These are phyloP conservation scores for Penicillium sp. DNA, from an alignment of 2,329 filamentous ascomycete genomes.

Conservation along the genomic window DNA sequence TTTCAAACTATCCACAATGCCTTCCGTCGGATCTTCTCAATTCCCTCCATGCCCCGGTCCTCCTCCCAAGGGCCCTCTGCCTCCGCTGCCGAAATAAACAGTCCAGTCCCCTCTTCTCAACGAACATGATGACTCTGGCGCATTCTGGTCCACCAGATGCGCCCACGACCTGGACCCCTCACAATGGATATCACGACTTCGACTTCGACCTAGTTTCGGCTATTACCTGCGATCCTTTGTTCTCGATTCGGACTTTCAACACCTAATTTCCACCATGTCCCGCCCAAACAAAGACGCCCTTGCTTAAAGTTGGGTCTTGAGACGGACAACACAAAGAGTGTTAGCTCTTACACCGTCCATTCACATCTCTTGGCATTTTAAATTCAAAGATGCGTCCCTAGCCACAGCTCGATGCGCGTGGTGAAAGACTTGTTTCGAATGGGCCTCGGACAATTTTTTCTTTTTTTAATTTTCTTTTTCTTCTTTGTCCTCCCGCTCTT, in stretches of 20 bases:
- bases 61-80: conserved; percentile 34
- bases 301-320: not conserved
- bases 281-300: not conserved
- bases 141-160: conserved; percentile 17
- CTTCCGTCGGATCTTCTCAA: conserved; percentile 31
- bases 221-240: conserved; percentile 18
- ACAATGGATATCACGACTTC: conserved; percentile 30
- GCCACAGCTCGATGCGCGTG: not conserved
- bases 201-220: conserved; percentile 21
- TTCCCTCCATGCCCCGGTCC: conserved; percentile 35
- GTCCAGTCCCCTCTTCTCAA: conserved; percentile 16
- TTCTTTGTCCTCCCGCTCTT: conserved; percentile 2
- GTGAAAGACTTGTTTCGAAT: not conserved
- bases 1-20: conserved; percentile 22
- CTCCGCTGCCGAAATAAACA: conserved; percentile 33
- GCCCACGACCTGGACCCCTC: conserved; percentile 20
- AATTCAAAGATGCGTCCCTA: not conserved
- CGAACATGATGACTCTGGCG: conserved; percentile 28
- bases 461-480: not conserved
- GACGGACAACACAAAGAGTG: conserved; percentile 1
- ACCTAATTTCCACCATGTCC: conserved; percentile 9
- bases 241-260: conserved; percentile 12
- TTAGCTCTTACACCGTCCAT: not conserved
- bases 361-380: conserved; percentile 1
- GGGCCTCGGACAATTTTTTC: not conserved